A percentile compares a stretch with the other conserved stretches of the same genome.
phyloP scores from a whole-genome alignment of 1,139 yeast species.

The Saccharomycopsis hybrid region DNA sequence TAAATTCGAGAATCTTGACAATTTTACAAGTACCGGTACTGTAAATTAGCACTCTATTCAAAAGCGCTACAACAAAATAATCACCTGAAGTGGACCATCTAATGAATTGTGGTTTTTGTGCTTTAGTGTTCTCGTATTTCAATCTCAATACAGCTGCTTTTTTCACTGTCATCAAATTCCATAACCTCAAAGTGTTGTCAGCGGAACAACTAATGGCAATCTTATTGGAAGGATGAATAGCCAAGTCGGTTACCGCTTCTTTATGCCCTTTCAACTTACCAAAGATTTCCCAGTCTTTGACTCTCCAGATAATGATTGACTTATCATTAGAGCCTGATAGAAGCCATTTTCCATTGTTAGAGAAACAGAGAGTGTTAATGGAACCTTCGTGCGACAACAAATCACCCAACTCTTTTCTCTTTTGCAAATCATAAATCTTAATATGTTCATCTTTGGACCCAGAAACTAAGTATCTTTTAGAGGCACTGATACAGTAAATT shows the following conservation, averaged over 20 bases:
- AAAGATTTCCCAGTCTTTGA: constrained; percentile 93
- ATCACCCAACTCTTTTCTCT: constrained; percentile 90
- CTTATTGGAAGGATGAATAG: constrained; percentile 89
- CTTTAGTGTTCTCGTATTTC: constrained; percentile 43
- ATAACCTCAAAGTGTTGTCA: constrained; percentile 75
- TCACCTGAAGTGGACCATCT: constrained; percentile 60
- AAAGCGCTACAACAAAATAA: constrained; percentile 68
- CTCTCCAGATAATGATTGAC: constrained; percentile 85
- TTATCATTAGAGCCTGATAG: constrained; percentile 91
- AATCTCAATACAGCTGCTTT: constrained; percentile 83
- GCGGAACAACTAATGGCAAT: constrained; percentile 85
- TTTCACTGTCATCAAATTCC: constrained; percentile 98
- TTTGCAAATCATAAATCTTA: constrained; percentile 87
- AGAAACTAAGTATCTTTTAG: constrained; percentile 80
- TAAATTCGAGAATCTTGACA: constrained; percentile 38
- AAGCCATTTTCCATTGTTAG: constrained; percentile 78
- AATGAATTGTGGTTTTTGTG: constrained; percentile 62
- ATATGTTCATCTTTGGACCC: constrained; percentile 97
- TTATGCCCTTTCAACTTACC: constrained; percentile 84
- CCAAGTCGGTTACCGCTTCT: constrained; percentile 70
- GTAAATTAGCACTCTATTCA: constrained; percentile 59
- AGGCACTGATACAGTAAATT: constrained; percentile 75
- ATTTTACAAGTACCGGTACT: constrained; percentile 59
- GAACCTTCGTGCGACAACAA: constrained; percentile 87
- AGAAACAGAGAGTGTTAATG: constrained; percentile 69